These are phyloP conservation scores for Auriscalpium vulgare DNA, from an alignment of 768 basidiomycete species.

Conservation along the genomic window DNA sequence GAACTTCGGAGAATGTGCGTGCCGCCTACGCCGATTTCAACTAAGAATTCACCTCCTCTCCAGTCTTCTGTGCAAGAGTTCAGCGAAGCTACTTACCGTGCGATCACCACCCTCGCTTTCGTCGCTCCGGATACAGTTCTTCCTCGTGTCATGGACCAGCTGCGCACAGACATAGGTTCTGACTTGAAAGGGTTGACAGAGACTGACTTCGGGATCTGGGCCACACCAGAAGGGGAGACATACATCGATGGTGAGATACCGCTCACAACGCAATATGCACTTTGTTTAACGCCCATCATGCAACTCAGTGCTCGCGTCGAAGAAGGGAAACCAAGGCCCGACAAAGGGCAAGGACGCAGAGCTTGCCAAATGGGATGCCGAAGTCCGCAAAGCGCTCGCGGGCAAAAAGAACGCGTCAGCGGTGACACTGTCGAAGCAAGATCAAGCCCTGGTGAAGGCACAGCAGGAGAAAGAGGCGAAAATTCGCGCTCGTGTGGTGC, in stretches of 20 bases:
- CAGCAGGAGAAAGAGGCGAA: constrained; percentile 77
- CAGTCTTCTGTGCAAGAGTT: constrained; percentile 21
- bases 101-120: constrained; percentile 72
- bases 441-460: constrained; percentile 72
- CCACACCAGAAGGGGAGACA: constrained; percentile 71
- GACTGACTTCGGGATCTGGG: constrained; percentile 77
- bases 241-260: constrained; percentile 65
- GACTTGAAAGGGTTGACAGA: constrained; percentile 54
- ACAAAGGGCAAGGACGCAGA: constrained; percentile 84
- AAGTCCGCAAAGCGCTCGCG: constrained; percentile 79
- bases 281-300: too few relatives aligned
- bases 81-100: constrained; percentile 59
- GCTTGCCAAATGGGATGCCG: constrained; percentile 92
- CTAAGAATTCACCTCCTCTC: too few relatives aligned
- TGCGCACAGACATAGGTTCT: constrained; percentile 58
- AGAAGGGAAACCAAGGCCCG: constrained; percentile 41
- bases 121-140: constrained; percentile 65
- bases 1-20: constrained; percentile 5
- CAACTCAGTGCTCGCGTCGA: constrained; percentile 49
- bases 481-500: constrained; percentile 52
- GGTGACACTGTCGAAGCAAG: constrained; percentile 66
- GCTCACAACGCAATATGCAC: not conserved
- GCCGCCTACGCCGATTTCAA: constrained; percentile 9
- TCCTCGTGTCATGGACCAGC: constrained; percentile 60
- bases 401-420: constrained; percentile 59